Evolutionary conservation across 2,329 filamentous ascomycete species (phyloP).

Genomic region (Venturia asperata): DNA sequence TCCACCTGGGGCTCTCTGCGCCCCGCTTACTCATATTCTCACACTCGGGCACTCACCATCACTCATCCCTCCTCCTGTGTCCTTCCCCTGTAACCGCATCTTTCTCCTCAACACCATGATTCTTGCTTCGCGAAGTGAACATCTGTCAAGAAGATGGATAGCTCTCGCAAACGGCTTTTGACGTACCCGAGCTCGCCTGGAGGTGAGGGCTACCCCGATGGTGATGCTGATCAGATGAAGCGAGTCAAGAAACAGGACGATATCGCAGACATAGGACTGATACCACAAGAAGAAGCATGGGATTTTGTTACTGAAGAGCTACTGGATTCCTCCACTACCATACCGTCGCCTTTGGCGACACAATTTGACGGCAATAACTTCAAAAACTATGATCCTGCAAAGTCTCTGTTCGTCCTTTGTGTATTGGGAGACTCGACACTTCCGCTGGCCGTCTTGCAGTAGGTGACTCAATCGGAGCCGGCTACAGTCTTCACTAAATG

Average conservation of each 20-base stretch:
- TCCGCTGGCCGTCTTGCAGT: conserved; percentile 17
- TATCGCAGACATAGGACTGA: conserved; percentile 6
- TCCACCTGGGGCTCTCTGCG: background rate
- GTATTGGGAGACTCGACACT: conserved; percentile 10
- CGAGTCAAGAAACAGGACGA: conserved; percentile 5
- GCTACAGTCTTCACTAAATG: background rate
- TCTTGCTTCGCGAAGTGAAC: background rate
- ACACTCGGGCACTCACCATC: too few relatives aligned
- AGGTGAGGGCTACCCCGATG: conserved; percentile 6
- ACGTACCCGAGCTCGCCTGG: background rate
- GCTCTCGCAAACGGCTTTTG: conserved; percentile 9
- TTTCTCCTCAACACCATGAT: background rate
- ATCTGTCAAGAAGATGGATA: background rate
- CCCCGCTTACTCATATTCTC: background rate
- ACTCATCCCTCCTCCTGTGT: background rate
- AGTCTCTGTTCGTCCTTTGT: conserved; percentile 17
- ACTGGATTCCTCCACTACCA: conserved; percentile 1
- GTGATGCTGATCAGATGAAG: background rate
- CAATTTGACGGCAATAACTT: conserved; percentile 17
- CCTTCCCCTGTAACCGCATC: background rate
- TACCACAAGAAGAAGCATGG: conserved; percentile 18
- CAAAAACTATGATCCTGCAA: background rate
- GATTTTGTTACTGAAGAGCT: conserved; percentile 15
- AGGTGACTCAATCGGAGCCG: background rate
- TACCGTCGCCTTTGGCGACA: background rate